These are phyloP conservation scores for Dioscorea dumetorum DNA, from an alignment of 106 monocot species.

Conservation along the genomic window DNA sequence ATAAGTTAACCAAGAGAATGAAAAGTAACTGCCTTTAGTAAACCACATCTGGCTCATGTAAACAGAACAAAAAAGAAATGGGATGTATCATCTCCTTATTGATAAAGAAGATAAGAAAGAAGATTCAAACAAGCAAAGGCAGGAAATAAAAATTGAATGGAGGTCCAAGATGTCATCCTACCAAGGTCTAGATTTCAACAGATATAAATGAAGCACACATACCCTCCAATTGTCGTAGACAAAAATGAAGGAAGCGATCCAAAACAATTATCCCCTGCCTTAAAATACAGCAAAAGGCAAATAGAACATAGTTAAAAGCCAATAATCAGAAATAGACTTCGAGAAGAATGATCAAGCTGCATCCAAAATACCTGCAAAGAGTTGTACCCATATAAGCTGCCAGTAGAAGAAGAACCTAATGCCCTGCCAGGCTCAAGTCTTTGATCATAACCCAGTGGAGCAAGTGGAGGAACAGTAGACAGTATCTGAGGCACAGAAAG, in stretches of 20 bases:
- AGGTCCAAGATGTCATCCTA: too few relatives aligned
- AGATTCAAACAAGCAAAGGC: too few relatives aligned
- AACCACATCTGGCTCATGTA: too few relatives aligned
- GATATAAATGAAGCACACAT: constrained; percentile 5
- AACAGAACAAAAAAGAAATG: too few relatives aligned
- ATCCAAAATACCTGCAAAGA: constrained; percentile 49
- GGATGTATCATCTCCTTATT: too few relatives aligned
- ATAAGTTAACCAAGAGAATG: too few relatives aligned
- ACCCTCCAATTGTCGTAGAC: constrained; percentile 64
- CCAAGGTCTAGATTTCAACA: too few relatives aligned
- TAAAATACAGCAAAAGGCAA: not conserved
- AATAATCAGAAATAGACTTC: not conserved
- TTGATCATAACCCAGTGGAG: constrained; percentile 55
- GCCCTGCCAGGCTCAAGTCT: constrained; percentile 52
- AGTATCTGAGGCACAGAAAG: constrained; percentile 32
- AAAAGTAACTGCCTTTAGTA: too few relatives aligned
- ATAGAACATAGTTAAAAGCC: too few relatives aligned
- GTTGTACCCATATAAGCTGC: constrained; percentile 56
- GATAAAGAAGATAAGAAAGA: too few relatives aligned
- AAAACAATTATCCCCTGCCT: constrained; percentile 71
- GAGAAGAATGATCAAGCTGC: too few relatives aligned
- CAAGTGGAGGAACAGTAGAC: constrained; percentile 29
- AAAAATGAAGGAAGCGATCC: constrained; percentile 52
- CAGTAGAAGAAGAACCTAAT: constrained; percentile 34
- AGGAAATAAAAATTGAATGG: too few relatives aligned